Evolutionary conservation across 2,329 filamentous ascomycete genomes (phyloP), one percentile per base, ranked within the genome.

Genomic region (Lecanosticta acicola): DNA sequence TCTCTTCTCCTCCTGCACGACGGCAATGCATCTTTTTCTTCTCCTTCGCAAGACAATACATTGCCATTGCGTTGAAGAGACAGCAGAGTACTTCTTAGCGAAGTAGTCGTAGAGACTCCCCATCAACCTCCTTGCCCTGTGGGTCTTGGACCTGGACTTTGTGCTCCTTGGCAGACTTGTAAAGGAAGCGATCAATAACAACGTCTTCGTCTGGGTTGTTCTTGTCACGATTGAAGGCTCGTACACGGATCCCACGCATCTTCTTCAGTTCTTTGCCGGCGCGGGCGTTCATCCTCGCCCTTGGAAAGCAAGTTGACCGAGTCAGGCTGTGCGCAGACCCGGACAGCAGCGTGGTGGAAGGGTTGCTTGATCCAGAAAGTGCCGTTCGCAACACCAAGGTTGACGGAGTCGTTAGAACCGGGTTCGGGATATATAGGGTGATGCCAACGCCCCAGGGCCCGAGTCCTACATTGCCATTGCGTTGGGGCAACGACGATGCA

Each of bases 311-410:
- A 38, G 29, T 46, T 39, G 33, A 57, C 52, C 13, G 70, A 57
- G 34, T 66, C 56, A 42, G 52, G 59, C 38, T 37, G 51, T 17
- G 51, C 57, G 39, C 49, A 56, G 33, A 65, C 53, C 46, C 66
- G 61, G 1, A 65, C 49, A 35, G 65, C 67, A 41, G 65, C 59
- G 16, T 62, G 54, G 13, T 59, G 55, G 11, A 74, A 49, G 33
- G 67, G 64, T 21, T 66, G 63, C 1, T 66, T 49, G 32, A 72
- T 75, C 84, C 87, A 97, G 70, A 98, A 98, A 10, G 85, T 86
- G 0, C 87, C 86, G 62, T 97, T 95, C 46, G 90, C 84, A 21
- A 95, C 85, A 59, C 98, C 91, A 9, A 94, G 81, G 57, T 96
- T 97, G 62, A 98, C 71, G 0, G 85, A 80, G 4, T n/a, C n/a